Evolutionary conservation across 495 filamentous ascomycete species (phyloP).

Genomic region (Amorphotheca resinae): DNA sequence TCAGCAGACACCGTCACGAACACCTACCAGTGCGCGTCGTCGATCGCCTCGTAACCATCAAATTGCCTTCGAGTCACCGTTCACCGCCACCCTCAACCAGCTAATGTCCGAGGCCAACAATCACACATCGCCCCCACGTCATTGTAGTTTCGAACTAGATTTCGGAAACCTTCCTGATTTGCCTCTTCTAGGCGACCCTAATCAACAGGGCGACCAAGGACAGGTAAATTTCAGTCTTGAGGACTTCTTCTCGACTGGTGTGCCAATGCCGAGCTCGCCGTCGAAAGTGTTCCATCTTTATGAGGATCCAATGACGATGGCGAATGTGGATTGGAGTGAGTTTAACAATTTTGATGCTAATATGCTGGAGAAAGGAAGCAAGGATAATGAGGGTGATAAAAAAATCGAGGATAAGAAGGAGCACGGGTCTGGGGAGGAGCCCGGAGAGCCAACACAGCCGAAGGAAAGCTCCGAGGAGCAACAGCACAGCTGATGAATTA

Average conservation of each 20-base stretch:
- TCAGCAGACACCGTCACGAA: conserved; percentile 31
- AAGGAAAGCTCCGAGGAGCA: background rate
- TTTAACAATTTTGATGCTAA: conserved; percentile 9
- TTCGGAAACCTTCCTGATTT: conserved; percentile 14
- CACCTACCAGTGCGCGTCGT: conserved; percentile 21
- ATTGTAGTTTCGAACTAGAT: conserved; percentile 13
- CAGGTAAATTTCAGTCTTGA: conserved; percentile 14
- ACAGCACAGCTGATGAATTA: background rate
- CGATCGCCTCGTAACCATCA: conserved; percentile 28
- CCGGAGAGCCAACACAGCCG: background rate
- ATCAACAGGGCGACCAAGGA: background rate
- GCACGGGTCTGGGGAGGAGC: conserved; percentile 9
- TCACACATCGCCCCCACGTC: conserved; percentile 13
- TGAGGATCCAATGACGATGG: conserved; percentile 22
- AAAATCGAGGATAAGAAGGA: background rate
- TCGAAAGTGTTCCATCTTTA: conserved; percentile 25
- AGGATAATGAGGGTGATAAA: background rate
- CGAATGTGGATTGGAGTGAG: conserved; percentile 16
- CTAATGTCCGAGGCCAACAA: conserved; percentile 44
- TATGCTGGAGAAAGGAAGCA: background rate
- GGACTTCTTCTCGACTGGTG: conserved; percentile 34
- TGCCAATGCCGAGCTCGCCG: conserved; percentile 35
- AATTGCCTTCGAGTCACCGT: conserved; percentile 36
- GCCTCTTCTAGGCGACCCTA: conserved; percentile 3
- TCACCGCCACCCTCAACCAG: conserved; percentile 46